These are phyloP conservation scores for Carex kokanica DNA, from an alignment of 176 grass and related monocot species.

Conservation along the genomic window DNA sequence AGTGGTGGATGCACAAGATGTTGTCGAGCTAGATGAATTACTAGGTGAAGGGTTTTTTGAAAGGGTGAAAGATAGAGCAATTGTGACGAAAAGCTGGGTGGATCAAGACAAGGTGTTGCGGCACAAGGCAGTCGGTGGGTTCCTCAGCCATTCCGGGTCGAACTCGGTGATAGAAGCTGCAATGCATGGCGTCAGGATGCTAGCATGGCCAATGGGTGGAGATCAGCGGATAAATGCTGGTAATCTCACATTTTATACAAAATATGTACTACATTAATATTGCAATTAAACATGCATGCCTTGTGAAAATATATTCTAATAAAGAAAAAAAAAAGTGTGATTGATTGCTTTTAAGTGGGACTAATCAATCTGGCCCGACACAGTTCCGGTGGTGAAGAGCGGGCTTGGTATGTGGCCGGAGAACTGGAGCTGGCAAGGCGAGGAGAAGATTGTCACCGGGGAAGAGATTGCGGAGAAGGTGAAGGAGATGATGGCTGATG, in stretches of 20 bases:
- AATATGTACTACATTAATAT: too few relatives aligned
- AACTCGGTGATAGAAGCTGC: constrained; percentile 43
- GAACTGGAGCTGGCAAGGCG: constrained; percentile 46
- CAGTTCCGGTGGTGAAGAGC: neutral
- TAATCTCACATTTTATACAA: neutral
- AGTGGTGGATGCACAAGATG: constrained; percentile 40
- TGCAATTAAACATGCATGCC: neutral
- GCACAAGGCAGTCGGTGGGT: constrained; percentile 47
- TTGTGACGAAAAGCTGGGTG: constrained; percentile 54
- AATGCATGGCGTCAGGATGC: constrained; percentile 37
- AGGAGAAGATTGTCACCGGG: constrained; percentile 27
- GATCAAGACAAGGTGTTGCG: constrained; percentile 45
- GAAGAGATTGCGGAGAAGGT: constrained; percentile 41
- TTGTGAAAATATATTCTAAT: neutral
- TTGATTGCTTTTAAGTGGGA: neutral
- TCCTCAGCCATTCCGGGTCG: constrained; percentile 51
- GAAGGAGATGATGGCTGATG: constrained; percentile 44
- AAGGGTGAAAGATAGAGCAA: constrained; percentile 38
- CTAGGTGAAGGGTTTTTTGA: constrained; percentile 32
- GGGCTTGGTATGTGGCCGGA: constrained; percentile 48
- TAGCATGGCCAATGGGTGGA: constrained; percentile 42
- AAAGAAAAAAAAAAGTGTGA: neutral
- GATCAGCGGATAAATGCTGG: constrained; percentile 37
- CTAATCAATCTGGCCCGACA: neutral
- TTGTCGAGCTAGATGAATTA: constrained; percentile 20